phyloP scores from a whole-genome alignment of 208 protist species.

The Trypanosoma boissoni region DNA sequence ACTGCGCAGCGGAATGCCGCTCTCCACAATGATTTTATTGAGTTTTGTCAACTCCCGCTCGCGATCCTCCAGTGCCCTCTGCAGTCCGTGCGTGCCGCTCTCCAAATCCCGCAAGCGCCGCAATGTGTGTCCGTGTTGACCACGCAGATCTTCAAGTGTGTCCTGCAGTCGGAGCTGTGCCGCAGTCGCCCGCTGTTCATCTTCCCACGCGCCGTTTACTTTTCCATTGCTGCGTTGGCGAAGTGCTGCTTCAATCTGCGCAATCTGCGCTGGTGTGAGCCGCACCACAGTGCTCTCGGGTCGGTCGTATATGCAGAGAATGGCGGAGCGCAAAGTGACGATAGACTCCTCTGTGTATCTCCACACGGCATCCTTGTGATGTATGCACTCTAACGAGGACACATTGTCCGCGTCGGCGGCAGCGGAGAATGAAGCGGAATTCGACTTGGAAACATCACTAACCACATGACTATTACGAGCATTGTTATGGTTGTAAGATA shows the following conservation, averaged over 20 bases:
- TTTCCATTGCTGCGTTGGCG: constrained; percentile 21
- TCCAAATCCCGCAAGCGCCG: constrained; percentile 19
- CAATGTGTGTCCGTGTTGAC: constrained; percentile 23
- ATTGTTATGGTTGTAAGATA: too few relatives aligned
- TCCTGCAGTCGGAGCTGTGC: constrained; percentile 25
- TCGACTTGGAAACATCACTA: too few relatives aligned
- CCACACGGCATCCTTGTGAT: constrained; percentile 13
- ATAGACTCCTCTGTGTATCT: constrained; percentile 22
- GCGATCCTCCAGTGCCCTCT: constrained; percentile 6
- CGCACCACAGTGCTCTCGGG: constrained; percentile 28
- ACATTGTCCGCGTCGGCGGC: neutral
- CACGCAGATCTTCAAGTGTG: constrained; percentile 29
- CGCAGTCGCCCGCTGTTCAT: constrained; percentile 26
- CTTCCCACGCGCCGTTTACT: constrained; percentile 19
- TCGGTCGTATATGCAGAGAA: constrained; percentile 27
- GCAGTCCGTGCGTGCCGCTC: constrained; percentile 3
- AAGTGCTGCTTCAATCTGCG: constrained; percentile 30
- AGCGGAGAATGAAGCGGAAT: neutral
- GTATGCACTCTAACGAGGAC: neutral
- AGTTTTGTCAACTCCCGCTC: constrained; percentile 19
- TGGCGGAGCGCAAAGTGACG: constrained; percentile 26
- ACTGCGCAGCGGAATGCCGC: neutral
- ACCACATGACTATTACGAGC: too few relatives aligned
- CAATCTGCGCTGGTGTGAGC: constrained; percentile 35
- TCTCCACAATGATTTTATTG: constrained; percentile 10